Base-by-base conservation (phyloP, 768 basidiomycete genomes). In the Phlegmacium glaucopus region DNA sequence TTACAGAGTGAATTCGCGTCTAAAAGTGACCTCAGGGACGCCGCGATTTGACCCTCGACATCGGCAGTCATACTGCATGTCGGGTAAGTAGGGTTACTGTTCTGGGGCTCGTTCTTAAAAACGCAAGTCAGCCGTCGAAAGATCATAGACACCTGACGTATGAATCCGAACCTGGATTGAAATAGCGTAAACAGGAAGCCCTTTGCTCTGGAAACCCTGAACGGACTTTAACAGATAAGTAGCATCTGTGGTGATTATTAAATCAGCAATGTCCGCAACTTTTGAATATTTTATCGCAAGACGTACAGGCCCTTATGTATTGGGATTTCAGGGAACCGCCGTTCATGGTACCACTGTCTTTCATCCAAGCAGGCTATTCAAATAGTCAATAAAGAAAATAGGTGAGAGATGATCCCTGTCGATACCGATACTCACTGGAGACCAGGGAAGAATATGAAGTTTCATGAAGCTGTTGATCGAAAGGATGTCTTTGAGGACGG, bases 281-380 rank as follows among this genome's bases (percentile, higher is more conserved):
- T 15, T 3, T 6, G 16, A 15, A 22, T 41, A 25, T 10, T 22
- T 6, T n/a, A n/a, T 17, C 11, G n/a, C 11, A 34, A 17, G 7
- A 65, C 80, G 49, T 51, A 86, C 81, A 82, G 0, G 65, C 59
- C 34, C 59, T 61, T 32, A 76, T 63, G 47, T 79, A 80, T 38
- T 70, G 65, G 0, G 78, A 72, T 25, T 72, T 55, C 43, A 89
- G 60, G 10, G 74, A 77, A 27, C 85, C 86, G 1, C 87, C 87
- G 22, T 79, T 71, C 82, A 87, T 87, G 1, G 77, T 77, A 4
- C 73, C 74, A 48, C 74, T 79, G 40, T 67, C 70, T 63, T 90
- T 90, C 85, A 88, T 87, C 87, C 88, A 90, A 4, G 69, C 83
- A 9, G 88, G 87, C 85, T 88, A 30, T 18, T 1, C 17, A 16